A percentile compares a stretch with the other conserved stretches of the same genome.
These are phyloP conservation scores for Penicillium sp. DNA, from an alignment of 2,329 filamentous ascomycete species.

Conservation along the genomic window DNA sequence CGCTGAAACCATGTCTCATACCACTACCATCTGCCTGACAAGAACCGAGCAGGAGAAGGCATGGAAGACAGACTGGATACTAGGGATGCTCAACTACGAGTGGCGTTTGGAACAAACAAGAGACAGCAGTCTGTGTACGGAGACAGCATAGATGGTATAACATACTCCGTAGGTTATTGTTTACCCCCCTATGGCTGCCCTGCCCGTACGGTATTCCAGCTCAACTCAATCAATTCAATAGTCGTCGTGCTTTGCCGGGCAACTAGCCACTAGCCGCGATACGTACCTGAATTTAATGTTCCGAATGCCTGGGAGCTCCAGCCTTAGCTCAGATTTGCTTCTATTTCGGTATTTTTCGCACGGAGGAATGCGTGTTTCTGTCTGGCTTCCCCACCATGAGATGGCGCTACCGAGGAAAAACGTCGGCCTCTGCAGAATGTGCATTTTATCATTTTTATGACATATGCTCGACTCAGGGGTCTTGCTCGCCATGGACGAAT, in stretches of 20 bases:
- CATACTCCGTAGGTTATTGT: no score
- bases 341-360: background rate
- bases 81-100: no score
- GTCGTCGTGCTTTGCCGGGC: background rate
- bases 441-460: background rate
- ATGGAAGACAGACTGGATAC: no score
- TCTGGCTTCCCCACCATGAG: background rate
- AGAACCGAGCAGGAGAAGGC: no score
- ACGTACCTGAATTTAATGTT: background rate
- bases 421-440: background rate
- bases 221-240: background rate
- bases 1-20: slow-evolving; percentile 15
- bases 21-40: background rate
- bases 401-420: slow-evolving; percentile 3
- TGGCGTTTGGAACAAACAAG: background rate
- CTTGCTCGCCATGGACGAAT: no score
- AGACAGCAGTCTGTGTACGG: no score
- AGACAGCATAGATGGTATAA: no score
- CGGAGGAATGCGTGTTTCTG: slow-evolving; percentile 1
- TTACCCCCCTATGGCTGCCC: no score
- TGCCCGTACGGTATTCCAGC: no score
- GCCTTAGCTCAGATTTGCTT: background rate
- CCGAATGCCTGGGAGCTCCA: background rate
- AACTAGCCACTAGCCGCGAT: background rate
- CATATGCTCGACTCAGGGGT: background rate